These are phyloP conservation scores for Fonsecaea multimorphosa DNA, from an alignment of 2,329 filamentous ascomycete genomes.

Conservation along the genomic window DNA sequence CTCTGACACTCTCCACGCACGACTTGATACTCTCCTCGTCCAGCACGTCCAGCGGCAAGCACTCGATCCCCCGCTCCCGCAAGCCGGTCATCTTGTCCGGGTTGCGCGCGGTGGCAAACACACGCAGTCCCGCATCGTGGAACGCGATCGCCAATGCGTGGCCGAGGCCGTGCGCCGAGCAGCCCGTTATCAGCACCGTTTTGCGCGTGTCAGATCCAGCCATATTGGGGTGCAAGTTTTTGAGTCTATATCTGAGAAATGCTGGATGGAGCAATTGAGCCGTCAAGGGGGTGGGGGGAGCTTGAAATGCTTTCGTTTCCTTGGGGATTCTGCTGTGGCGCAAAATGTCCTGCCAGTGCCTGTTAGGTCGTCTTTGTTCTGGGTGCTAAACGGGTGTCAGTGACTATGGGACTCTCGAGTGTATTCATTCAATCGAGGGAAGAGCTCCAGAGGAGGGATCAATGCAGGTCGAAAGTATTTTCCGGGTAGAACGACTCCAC, in stretches of 20 bases:
- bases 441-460: not conserved
- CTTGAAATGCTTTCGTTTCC: too few species aligned
- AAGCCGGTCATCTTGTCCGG: conserved; percentile 41
- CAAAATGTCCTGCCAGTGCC: too few species aligned
- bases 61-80: conserved; percentile 29
- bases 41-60: conserved; percentile 29
- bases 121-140: conserved; percentile 44
- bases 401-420: not conserved
- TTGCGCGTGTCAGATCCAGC: not conserved
- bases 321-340: too few species aligned
- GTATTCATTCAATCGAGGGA: not conserved
- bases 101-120: conserved; percentile 49
- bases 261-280: too few species aligned
- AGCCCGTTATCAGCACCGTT: conserved; percentile 34
- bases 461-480: not conserved
- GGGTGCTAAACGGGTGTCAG: not conserved
- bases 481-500: not conserved
- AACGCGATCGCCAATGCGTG: conserved; percentile 47
- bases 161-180: conserved; percentile 45
- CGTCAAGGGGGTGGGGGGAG: too few species aligned
- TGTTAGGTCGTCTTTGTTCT: not conserved
- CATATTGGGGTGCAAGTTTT: too few species aligned
- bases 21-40: conserved; percentile 19
- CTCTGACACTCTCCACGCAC: conserved; percentile 24
- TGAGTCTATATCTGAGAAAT: too few species aligned